Evolutionary conservation across 2,329 filamentous ascomycete genomes (phyloP), one percentile per base, ranked within the genome.

Genomic region (Claviceps sp.): DNA sequence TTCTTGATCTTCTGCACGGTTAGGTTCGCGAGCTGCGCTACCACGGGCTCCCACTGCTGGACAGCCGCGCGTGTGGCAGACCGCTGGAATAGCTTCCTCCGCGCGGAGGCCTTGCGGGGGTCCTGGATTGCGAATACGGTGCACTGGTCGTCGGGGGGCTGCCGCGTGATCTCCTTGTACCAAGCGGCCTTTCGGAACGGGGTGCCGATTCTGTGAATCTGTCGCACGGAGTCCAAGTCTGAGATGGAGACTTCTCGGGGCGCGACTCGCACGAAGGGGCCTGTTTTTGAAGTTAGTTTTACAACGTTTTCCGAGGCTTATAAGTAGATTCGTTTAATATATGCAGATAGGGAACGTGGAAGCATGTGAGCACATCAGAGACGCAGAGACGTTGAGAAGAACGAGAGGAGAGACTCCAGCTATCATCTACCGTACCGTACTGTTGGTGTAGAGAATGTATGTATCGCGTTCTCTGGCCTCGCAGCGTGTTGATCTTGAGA

Each of bases 81-180:
- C 22, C 47, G 47, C 38, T 42, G 47, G 24, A 49, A 49, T 4
- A 49, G 38, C 38, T 49, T 49, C 37, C 47, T 37, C 24, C 47
- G 4, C 38, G 47, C 38, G 22, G 47, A 49, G 4, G 47, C 47
- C 37, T 9, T 14, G 20, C 47, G 47, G 5, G 47, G 24, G 9
- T 49, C 47, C 37, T 42, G 47, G 3, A 49, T 42, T 13, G 38
- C 37, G 8, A 49, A 49, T 3, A 49, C 38, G 37, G 38, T 30
- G 38, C 47, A 49, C 3, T 34, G 30, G 16, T 49, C 38, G 24
- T 49, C 47, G 38, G 30, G 37, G n/a, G 18, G 37, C 11, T 49
- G 47, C 14, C 30, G 11, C 11, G 47, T 49, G 14, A 49, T 16
- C 20, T 49, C 14, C 38, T 49, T 49, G 38, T 49, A 49, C 47